Evolutionary conservation across 140 eudicot species (phyloP), one percentile per base, ranked within the genome.

Genomic region (Senecio squalidus): DNA sequence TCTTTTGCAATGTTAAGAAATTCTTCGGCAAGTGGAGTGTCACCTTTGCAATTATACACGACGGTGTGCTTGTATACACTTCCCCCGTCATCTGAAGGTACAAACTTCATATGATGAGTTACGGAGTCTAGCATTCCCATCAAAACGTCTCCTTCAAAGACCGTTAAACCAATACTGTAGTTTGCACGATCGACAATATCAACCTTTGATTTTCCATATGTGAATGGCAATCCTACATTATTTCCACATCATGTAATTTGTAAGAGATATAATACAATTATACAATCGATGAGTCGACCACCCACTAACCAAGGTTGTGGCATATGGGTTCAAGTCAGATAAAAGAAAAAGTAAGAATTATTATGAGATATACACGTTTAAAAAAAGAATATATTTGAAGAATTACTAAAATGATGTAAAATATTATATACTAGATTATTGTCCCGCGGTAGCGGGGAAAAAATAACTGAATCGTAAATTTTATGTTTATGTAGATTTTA

Each of bases 121-220:
- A 4, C 8, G 1, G 66, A 60, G 46, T 40, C 53, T 11, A 60
- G 26, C 26, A 39, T 29, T 25, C 66, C 66, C 66, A 60, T 60
- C 66, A 41, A 60, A 24, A 41, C 28, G 15, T 60, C 40, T n/a
- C 66, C 54, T 60, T 59, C 65, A 59, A 22, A 58, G n/a, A 27
- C 14, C n/a, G 54, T 60, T 55, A 43, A 60, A 17, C 55, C 18
- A 45, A 60, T 45, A 20, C 9, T 28, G 21, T 43, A 44, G 55
- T 60, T 60, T 21, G 27, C 28, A 10, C 17, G 16, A 6, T 60
- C 67, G 27, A 60, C 28, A 60, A 44, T 44, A 27, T 43, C 67
- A 16, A 60, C n/a, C 53, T 60, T 60, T 9, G 55, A 25, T 43
- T 43, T 44, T 60, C 30, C 67, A 60, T n/a, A n/a, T 26, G 13